Conservation (phyloP, 1,284 basidiomycete genomes). For the Trichosporon sp. region DNA sequence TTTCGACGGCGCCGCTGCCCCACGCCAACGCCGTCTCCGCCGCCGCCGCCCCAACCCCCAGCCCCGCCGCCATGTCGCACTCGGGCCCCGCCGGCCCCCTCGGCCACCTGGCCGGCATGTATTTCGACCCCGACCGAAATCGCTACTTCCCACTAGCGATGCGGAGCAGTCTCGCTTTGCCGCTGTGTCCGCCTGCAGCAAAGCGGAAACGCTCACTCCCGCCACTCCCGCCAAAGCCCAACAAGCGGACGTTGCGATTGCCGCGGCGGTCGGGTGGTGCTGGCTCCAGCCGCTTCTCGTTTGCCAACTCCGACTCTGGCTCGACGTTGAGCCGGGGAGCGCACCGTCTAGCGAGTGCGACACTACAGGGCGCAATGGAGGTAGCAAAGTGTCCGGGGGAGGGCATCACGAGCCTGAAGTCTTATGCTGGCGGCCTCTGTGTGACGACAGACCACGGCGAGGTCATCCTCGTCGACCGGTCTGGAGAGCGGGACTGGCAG, state of each 20-base stretch:
- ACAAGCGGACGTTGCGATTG: not conserved
- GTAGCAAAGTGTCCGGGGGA: slow-evolving; percentile 30
- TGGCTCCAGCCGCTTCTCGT: not conserved
- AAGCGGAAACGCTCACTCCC: not conserved
- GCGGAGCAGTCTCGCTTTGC: not conserved
- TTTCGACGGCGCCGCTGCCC: too few relatives aligned
- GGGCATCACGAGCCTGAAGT: slow-evolving; percentile 25
- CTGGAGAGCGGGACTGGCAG: slow-evolving; percentile 20
- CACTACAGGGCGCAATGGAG: not conserved
- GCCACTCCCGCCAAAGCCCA: not conserved
- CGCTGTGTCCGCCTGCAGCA: not conserved
- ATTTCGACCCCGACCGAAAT: slow-evolving; percentile 31
- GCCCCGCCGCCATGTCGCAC: not conserved
- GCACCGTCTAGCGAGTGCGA: not conserved
- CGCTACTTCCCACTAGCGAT: slow-evolving; percentile 34
- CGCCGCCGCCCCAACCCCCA: too few relatives aligned
- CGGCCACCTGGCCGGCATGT: slow-evolving; percentile 39
- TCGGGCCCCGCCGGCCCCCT: slow-evolving; percentile 19
- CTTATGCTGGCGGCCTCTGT: slow-evolving; percentile 9
- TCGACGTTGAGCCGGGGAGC: not conserved
- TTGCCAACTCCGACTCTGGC: too few relatives aligned
- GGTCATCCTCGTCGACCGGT: slow-evolving; percentile 19
- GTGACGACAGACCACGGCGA: slow-evolving; percentile 38
- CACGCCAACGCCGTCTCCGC: too few relatives aligned
- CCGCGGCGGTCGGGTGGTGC: not conserved